A percentile compares a stretch with the other conserved stretches of the same genome.
Evolutionary conservation across 495 filamentous ascomycete species (phyloP).

Genomic region (Saxophila tyrrhenica): DNA sequence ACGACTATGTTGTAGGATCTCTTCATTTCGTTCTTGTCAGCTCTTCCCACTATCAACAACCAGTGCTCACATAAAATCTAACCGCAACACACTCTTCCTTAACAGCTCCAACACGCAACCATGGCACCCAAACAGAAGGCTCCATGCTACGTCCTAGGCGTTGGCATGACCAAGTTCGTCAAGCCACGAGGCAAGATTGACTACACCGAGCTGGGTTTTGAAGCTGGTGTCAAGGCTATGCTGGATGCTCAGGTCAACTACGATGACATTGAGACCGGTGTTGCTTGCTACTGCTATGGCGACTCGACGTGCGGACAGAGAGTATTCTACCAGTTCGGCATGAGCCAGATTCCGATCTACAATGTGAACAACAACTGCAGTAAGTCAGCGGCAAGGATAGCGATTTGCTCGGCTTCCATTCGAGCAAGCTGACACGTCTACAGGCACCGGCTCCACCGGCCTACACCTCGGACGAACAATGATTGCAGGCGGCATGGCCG

Average conservation of each 20-base stretch:
- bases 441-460: constrained; percentile 71
- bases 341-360: constrained; percentile 70
- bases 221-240: constrained; percentile 91
- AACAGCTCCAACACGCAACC: not conserved
- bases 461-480: constrained; percentile 72
- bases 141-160: constrained; percentile 80
- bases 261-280: constrained; percentile 87
- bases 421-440: not conserved
- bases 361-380: constrained; percentile 98
- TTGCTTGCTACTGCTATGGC: constrained; percentile 95
- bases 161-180: constrained; percentile 98
- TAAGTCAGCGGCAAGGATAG: not conserved
- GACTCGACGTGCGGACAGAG: constrained; percentile 92
- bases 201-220: constrained; percentile 83
- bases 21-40: not conserved
- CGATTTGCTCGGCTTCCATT: too few species aligned
- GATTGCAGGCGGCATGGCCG: constrained; percentile 66
- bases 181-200: constrained; percentile 90
- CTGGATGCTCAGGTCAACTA: constrained; percentile 92
- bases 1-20: not conserved
- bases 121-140: constrained; percentile 17
- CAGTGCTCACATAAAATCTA: not conserved
- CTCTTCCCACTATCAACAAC: too few species aligned
- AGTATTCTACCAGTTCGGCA: constrained; percentile 98
- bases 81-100: not conserved